Percentiles rank a stretch among this genome's conserved stretches.
Evolutionary conservation across 2,329 filamentous ascomycete species (phyloP).

Genomic region (Rutstroemia sp.): DNA sequence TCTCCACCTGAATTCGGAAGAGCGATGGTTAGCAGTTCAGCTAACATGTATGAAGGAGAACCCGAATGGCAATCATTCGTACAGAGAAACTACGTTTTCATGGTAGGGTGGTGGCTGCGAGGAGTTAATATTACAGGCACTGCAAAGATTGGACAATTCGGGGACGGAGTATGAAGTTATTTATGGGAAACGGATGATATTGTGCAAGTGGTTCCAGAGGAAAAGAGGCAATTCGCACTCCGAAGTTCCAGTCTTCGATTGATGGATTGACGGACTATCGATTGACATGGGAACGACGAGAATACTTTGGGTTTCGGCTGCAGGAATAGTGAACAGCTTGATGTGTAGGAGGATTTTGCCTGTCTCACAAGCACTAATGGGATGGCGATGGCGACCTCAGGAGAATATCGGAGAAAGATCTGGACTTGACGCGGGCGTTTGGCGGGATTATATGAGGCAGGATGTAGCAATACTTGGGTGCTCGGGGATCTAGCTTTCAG

Average conservation of each 20-base stretch:
- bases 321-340: too few species aligned
- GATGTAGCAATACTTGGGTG: not conserved
- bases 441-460: not conserved
- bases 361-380: not conserved
- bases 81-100: slow-evolving; percentile 29
- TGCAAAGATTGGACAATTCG: not conserved
- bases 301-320: too few species aligned
- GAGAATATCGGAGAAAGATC: too few species aligned
- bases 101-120: slow-evolving; percentile 17
- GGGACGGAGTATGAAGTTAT: not conserved
- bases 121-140: slow-evolving; percentile 1
- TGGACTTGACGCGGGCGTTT: too few species aligned
- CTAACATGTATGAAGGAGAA: slow-evolving; percentile 21
- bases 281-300: not conserved
- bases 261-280: not conserved
- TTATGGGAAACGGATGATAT: not conserved
- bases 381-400: too few species aligned
- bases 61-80: slow-evolving; percentile 19
- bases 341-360: too few species aligned
- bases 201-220: too few species aligned
- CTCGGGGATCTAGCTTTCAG: not conserved
- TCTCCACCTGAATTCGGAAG: slow-evolving; percentile 26
- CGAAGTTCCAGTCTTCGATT: not conserved
- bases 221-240: not conserved
- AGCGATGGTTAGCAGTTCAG: slow-evolving; percentile 27